Conservation (phyloP, 2,329 filamentous ascomycete species). For the Coccinonectria pachysandricola region DNA sequence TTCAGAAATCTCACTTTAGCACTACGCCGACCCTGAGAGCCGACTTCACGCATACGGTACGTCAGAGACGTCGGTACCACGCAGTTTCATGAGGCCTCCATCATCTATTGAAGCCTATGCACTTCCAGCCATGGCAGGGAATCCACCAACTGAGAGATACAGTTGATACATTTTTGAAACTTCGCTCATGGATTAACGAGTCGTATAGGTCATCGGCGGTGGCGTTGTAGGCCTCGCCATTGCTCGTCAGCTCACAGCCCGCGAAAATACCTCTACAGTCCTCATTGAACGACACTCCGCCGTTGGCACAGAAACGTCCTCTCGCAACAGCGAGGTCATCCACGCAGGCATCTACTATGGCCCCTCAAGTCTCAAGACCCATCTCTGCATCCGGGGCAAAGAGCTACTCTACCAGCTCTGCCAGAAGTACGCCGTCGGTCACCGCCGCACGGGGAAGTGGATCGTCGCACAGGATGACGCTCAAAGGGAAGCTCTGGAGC, state of each 20-base stretch:
- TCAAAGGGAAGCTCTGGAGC: conserved; percentile 55
- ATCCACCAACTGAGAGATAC: too few relatives aligned
- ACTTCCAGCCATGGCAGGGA: too few relatives aligned
- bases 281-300: conserved; percentile 70
- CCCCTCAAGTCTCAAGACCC: conserved; percentile 63
- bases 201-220: conserved; percentile 43
- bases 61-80: too few relatives aligned
- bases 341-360: conserved; percentile 94
- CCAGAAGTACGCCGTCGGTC: conserved; percentile 51
- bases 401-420: conserved; percentile 73
- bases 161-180: too few relatives aligned
- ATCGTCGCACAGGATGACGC: conserved; percentile 73
- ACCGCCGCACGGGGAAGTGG: conserved; percentile 81
- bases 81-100: too few relatives aligned
- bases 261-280: conserved; percentile 54
- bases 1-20: conserved; percentile 24
- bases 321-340: conserved; percentile 90
- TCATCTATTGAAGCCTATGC: too few relatives aligned
- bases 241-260: conserved; percentile 60
- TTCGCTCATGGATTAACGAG: too few relatives aligned
- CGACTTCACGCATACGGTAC: conserved; percentile 38
- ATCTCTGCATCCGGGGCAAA: conserved; percentile 69
- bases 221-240: conserved; percentile 71
- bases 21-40: conserved; percentile 21
- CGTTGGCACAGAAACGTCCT: conserved; percentile 77